Evolutionary conservation across 768 basidiomycete species (phyloP), one percentile per base, ranked within the genome.

Genomic region (Suillus plorans): DNA sequence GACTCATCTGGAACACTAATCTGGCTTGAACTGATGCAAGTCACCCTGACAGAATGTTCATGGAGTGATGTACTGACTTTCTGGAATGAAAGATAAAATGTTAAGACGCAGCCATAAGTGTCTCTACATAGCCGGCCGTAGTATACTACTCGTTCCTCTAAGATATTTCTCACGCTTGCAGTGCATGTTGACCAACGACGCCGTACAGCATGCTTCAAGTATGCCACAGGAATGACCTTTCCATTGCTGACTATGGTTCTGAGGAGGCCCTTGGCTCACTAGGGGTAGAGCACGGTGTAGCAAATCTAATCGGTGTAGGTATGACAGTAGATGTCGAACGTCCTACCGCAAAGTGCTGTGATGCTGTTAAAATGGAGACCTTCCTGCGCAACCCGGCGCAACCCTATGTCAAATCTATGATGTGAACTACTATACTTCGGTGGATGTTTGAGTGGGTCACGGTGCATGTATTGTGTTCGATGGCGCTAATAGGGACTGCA

Each of bases 381-480:
- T 59, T 59, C 58, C 58, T 20, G 58, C 58, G 41, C 18, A 39
- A 57, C 22, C 22, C 16, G 8, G 56, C 36, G 37, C 37, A 20
- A 20, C 39, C 39, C 16, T 58, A 59, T 20, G 28, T 41, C 18
- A 58, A 25, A 25, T 20, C 25, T 16, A 41, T 3, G 39, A 28
- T 41, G 16, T 28, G 25, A 41, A 7, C 56, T 25, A 49, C 47
- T 25, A 39, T 39, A 25, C 8, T 2, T 22, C 20, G 2, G 39
- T 41, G 39, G 22, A 41, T 58, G 57, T 9, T 25, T 28, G 41
- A 42, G 12, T 25, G n/a, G 14, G 37, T 64, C 36, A 64, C 44
- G 66, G 37, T 16, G 63, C 62, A 9, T 64, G 65, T 55, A 63
- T 64, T 58, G 63, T 36, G 9, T 44, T 60, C 14, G 66, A 64